Base-by-base conservation (phyloP, 192 early-diverging fungal genomes). In the Jimgerdemannia flammicorona region DNA sequence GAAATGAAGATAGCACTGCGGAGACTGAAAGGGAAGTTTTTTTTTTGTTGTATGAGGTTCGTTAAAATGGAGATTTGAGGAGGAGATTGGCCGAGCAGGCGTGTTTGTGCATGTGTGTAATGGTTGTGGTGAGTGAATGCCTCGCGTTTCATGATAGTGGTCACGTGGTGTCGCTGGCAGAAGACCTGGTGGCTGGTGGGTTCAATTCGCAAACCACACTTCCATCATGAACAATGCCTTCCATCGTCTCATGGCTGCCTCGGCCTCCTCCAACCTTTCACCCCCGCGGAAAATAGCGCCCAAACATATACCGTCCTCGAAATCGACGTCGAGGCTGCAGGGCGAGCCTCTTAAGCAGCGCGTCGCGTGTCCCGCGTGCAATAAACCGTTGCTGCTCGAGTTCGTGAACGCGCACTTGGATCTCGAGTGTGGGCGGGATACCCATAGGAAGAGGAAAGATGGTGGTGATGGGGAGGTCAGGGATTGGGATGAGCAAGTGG, bases 361-460 rank as follows among this genome's bases (percentile, higher is more conserved):
- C 18, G 67, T 68, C 9, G 67, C 19, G 40, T 68, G 67, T 18
- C 67, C 67, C 40, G 40, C 40, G 6, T 68, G 67, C 67, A 9
- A 18, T 8, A 68, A 68, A 19, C 8, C 9, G 6, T 9, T 68
- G 67, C 29, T 2, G 7, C 8, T 40, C 6, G 67, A 18, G 9
- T 68, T 68, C 67, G 40, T 68, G 67, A 68, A 68, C 40, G 67
- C 67, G 67, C 67, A 68, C 40, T 9, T 68, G 19, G 67, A 68
- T 68, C 40, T 68, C 6, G 40, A 20, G 40, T 68, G 67, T 68
- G 49, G 49, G 49, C 6, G 49, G 14, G 2, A 59, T 6, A 14
- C 6, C 6, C 6, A 0, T 9, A 2, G 29, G 9, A 20, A 40
- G 40, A 20, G 67, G 67, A 68, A 68, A 41, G 67, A 18, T 8